Base-by-base conservation (phyloP, 179 eudicot genomes). In the Silene coronaria region DNA sequence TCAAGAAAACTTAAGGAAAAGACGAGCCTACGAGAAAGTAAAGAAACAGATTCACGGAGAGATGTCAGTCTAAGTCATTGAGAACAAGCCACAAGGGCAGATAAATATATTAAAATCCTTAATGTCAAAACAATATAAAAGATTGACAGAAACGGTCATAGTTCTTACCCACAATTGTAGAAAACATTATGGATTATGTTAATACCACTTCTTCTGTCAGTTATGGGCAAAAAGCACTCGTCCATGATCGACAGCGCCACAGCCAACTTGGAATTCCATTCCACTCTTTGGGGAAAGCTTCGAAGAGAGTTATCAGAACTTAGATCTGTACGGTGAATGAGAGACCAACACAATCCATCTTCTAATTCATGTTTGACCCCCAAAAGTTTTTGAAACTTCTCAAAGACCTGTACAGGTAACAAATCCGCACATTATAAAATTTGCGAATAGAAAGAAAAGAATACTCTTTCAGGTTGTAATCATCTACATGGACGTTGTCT, bases 191-290 rank as follows among this genome's bases (percentile, higher is more conserved):
- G 96, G 69, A 92, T 91, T 83, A 95, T 71, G 83, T 91, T 90
- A 74, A 95, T 85, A 72, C 91, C 90, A 76, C 93, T 92, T 77
- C 97, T 90, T 87, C 97, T 73, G 80, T 95, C 99, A 72, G 77
- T 75, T 72, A 95, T 85, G 27, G 97, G 97, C 88, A 95, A 75
- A 87, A 95, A 95, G 69, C 99, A 95, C 82, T 95, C 99, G 61
- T 92, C 89, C 96, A 95, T 91, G 73, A 95, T 86, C 74, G 89
- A 90, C 57, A 85, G 80, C 17, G 99, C 97, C 81, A 95, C 93
- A 83, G 96, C 99, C 60, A 95, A 82, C 87, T 95, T 95, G 48
- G 97, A 91, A 76, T 95, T 95, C 85, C 91, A 85, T 84, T 89
- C 96, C 71, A 92, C 91, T 86, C 85, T 89, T 64, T 80, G 91